phyloP scores from a whole-genome alignment of 352 stramenopile species.

The Phytophthora fragariae region DNA sequence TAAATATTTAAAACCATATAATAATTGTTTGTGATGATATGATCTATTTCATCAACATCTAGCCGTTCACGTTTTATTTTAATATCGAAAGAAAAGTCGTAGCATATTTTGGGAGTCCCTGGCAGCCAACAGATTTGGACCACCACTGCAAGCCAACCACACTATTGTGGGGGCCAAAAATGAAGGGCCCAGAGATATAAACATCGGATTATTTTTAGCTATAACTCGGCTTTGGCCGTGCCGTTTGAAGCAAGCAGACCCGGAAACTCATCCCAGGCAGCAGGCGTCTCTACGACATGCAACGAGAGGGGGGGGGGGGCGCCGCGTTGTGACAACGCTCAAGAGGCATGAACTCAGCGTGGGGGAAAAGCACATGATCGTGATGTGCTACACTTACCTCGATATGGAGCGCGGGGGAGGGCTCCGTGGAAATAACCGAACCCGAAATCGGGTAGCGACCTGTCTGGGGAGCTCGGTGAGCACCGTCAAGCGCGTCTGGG shows the following conservation, averaged over 20 bases:
- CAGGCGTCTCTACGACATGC: not conserved
- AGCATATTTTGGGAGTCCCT: no score
- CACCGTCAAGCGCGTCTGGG: not conserved
- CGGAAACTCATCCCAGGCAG: not conserved
- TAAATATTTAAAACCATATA: no score
- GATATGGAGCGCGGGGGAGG: not conserved
- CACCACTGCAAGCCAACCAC: no score
- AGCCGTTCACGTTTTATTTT: no score
- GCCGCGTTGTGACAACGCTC: not conserved
- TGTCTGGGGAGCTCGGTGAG: not conserved
- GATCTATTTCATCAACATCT: no score
- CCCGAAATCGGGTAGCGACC: not conserved
- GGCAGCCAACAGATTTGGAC: no score
- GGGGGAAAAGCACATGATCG: not conserved
- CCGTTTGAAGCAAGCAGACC: not conserved
- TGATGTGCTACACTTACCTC: not conserved
- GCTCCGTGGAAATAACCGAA: not conserved
- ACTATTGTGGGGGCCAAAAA: no score
- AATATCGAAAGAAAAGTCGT: no score
- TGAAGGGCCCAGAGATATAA: no score
- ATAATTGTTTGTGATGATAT: no score
- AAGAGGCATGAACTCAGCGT: not conserved
- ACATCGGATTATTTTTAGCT: no score
- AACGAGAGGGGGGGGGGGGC: not conserved
- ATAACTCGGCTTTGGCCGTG: no score